Base-by-base conservation (phyloP, 805 yeast genomes). In the Starmerella kuoi region DNA sequence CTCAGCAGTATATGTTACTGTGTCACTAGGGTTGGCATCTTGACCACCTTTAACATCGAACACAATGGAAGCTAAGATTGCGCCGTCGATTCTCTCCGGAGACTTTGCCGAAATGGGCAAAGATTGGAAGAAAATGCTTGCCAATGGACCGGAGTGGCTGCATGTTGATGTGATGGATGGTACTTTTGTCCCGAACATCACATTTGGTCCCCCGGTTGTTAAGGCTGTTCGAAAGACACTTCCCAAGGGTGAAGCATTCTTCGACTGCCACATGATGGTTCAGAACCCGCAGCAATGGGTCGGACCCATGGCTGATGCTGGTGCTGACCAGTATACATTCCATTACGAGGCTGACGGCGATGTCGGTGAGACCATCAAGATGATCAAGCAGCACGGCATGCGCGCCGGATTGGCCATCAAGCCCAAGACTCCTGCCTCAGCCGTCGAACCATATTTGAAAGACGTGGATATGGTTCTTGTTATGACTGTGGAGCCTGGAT, bases 81-180 rank as follows among this genome's bases (percentile, higher is more conserved):
- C 98, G 8, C 98, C 98, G 20, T 85, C 95, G 23, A 82, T 91
- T 45, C 73, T 91, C 42, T 91, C 97, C 5, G 80, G 67, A 35
- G 94, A 91, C 61, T 91, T 88, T 58, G 78, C 96, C 52, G 74
- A 84, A 54, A 65, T 91, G 47, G 96, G 93, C 38, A 74, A 85
- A 52, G 88, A 87, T 49, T 84, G 95, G 63, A 80, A 79, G 57
- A 70, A 72, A 45, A 80, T 87, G 65, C 76, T 84, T 57, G 73
- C 75, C 40, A 70, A 79, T 43, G 79, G 82, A 20, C 94, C 95
- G 18, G 95, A 88, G 56, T 91, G 99, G 99, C 76, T 91, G 48
- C 99, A 91, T 63, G 76, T 91, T 40, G 99, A 91, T 63, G 88
- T 91, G 37, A 91, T 91, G 99, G 99, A 91, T 61, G 98, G 98